Base-by-base conservation (phyloP, 495 filamentous ascomycete species). In the Talaromyces borbonicus region DNA sequence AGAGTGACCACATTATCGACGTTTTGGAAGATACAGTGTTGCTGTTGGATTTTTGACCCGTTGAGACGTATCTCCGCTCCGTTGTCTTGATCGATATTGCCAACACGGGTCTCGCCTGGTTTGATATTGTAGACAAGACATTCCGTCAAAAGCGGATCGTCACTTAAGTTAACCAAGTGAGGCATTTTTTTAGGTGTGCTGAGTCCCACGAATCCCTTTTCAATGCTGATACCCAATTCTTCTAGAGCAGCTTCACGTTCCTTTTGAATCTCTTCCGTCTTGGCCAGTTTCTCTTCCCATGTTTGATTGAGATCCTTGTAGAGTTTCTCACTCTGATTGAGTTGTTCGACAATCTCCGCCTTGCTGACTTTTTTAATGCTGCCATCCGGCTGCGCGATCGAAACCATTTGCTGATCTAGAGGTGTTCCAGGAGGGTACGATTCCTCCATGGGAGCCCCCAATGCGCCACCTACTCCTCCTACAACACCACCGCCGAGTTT, bases 111-210 rank as follows among this genome's bases (percentile, higher is more conserved):
- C 16, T 77, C 83, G 11, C 92, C 92, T 9, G 92, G 90, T 62
- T 97, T 97, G 54, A 99, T 83, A 56, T 97, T 97, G 66, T 99
- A 99, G 19, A 99, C 86, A 48, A 99, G 74, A 65, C 93, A 99
- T 66, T 97, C 92, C 18, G 90, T 90, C 25, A 99, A 71, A 15
- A 99, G 69, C 4, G 92, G 92, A 56, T 99, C 92, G 59, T 99
- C 92, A 52, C 87, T 94, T 15, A 99, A 67, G 57, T 99, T 99
- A 66, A 99, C 92, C 60, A 99, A 71, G 77, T 99, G 92, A 4
- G 92, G 92, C 85, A 96, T 97, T 66, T 92, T 95, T 67, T 96
- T 99, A 1, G 92, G 92, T 8, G 90, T 97, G 32, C 87, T 90
- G 35, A 99, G 67, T 23, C 92, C 92, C 46, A 99, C 81, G 58